These are phyloP conservation scores for Boletellus ananas DNA, from an alignment of 768 basidiomycete genomes.

Conservation along the genomic window DNA sequence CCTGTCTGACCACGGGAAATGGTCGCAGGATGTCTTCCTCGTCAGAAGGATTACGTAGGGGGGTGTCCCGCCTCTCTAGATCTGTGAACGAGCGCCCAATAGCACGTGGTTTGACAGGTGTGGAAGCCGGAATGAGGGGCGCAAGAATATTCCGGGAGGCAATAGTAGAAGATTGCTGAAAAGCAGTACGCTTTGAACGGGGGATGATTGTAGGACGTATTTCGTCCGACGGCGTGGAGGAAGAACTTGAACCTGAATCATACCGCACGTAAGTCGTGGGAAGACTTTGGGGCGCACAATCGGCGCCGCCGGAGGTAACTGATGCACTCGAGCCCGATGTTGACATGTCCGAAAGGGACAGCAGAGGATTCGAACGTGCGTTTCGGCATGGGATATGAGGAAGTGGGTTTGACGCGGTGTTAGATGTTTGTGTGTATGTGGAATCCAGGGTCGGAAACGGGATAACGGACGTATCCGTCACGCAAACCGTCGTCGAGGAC, in stretches of 20 bases:
- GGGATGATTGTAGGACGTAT: constrained; percentile 33
- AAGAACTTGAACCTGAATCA: constrained; percentile 34
- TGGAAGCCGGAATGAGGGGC: constrained; percentile 41
- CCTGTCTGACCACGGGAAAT: constrained; percentile 22
- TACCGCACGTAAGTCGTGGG: constrained; percentile 9
- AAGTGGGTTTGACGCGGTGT: constrained; percentile 56
- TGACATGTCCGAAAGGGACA: constrained; percentile 14
- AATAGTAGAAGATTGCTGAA: constrained; percentile 21
- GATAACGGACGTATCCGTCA: constrained; percentile 24
- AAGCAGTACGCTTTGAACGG: constrained; percentile 37
- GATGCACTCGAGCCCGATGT: constrained; percentile 7
- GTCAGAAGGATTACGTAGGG: constrained; percentile 29
- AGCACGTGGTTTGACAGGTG: constrained; percentile 23
- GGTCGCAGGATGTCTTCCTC: constrained; percentile 24
- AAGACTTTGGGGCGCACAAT: constrained; percentile 3
- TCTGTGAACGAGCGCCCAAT: constrained; percentile 11
- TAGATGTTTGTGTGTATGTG: constrained; percentile 37
- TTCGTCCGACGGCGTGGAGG: constrained; percentile 36
- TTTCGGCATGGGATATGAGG: constrained; percentile 59
- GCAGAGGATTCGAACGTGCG: constrained; percentile 9
- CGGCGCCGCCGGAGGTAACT: constrained; percentile 3
- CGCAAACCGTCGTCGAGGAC: constrained; percentile 23
- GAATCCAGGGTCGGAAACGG: constrained; percentile 25
- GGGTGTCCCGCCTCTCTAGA: constrained; percentile 11
- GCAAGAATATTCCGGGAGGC: constrained; percentile 30